Base-by-base conservation (phyloP, 2,329 filamentous ascomycete genomes). In the Lasiodiplodia gonubiensis region DNA sequence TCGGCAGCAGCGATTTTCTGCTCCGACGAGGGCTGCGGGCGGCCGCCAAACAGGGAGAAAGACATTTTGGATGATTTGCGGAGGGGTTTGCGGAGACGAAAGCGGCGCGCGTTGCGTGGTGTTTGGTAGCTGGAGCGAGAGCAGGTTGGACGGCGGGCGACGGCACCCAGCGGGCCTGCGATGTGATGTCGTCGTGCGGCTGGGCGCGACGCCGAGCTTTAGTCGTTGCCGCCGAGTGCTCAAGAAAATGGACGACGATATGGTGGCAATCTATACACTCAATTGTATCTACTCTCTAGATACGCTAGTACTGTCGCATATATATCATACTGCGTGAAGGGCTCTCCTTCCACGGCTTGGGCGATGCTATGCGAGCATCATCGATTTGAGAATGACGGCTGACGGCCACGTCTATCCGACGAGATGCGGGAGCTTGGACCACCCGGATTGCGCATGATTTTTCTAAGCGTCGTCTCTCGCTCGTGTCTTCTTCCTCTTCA, bases 1-100 rank as follows among this genome's bases (percentile, higher is more conserved):
- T 99, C 94, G 75, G 96, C 94, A 75, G 93, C 92, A 75, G 92
- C 92, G 80, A 99, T 95, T 88, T 98, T 99, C 86, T 98, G 92
- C 81, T 93, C 94, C 76, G 94, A 97, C 71, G 93, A 91, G 79
- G 94, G 91, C 84, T 97, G 93, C 70, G 92, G 92, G 72, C 88
- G 85, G 76, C 86, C 85, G 78, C 90, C 88, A 16, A 63, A 63
- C 35, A 68, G 39, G 48, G 46, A 55, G 54, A 66, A 68, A 42
- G 67, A 68, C 67, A 68, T 68, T 7, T 49, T 68, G 59, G 42
- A 30, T 18, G 39, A 5, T 60, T 42, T 59, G 23, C 51, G n/a
- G 42, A 35, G 27, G 55, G 53, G 42, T 16, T 25, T 39, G 55
- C 55, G 25, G 14, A 23, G 27, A 21, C 21, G 25, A 14, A 16